Base-by-base conservation (phyloP, 768 basidiomycete genomes). In the Panellus pusillus region DNA sequence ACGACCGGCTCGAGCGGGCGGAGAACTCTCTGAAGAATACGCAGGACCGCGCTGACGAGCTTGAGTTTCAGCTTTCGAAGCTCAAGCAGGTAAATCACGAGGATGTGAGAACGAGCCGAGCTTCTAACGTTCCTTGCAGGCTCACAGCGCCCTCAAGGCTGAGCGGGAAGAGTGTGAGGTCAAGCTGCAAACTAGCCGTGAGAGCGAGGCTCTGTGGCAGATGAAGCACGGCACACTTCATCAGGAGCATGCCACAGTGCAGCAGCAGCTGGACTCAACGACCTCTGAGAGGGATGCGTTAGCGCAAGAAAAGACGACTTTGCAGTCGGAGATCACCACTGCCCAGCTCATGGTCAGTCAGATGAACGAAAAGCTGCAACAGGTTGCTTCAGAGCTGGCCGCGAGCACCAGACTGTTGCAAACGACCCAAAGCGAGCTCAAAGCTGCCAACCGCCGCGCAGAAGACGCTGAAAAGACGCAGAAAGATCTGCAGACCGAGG, bases 61-160 rank as follows among this genome's bases (percentile, higher is more conserved):
- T 93, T 9, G 91, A 92, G 62, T 88, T 91, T 62, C 89, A 89
- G 63, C 72, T 93, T 17, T 83, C 86, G 12, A 90, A 87, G 65
- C 71, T 87, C 37, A 89, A 84, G 63, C 91, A 92, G 81, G 91
- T 84, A 57, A 44, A 73, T 32, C 28, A 15, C 20, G 20, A 20
- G 24, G 20, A 40, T 50, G 44, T 24, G 24, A 24, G 19, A 20
- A 43, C 28, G n/a, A 17, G 44, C 20, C 44, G 55, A 41, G 57
- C 31, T 41, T 49, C 9, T 43, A 55, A 24, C 24, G 24, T 39
- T 15, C 31, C 6, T 35, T 31, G 15, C 35, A 92, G 91, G 69
- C 74, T 7, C 78, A 86, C 62, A 68, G 75, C 12, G 69, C 77
- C 29, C 66, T 86, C 53, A 90, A 84, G 69, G 64, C 70, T 24